phyloP scores from a whole-genome alignment of 306 rosid species.

The Sicyos edulis region DNA sequence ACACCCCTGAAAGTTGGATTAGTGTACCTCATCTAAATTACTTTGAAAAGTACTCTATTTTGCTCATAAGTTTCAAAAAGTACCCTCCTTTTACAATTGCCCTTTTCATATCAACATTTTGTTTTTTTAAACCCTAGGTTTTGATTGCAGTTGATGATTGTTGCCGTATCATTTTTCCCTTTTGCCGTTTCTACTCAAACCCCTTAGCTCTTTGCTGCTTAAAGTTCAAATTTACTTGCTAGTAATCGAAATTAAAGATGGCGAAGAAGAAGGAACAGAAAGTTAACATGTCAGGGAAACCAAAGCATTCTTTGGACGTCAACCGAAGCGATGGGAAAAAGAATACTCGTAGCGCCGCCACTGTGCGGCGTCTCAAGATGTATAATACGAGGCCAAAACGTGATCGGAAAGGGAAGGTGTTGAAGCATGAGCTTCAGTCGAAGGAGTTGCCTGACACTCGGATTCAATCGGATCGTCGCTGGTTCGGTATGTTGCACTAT shows the following conservation, averaged over 20 bases:
- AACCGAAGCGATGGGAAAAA: conserved; percentile 48
- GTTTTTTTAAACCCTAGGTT: too few relatives aligned
- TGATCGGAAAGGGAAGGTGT: conserved; percentile 48
- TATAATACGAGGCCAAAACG: conserved; percentile 68
- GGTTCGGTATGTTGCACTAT: conserved; percentile 51
- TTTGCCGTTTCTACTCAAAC: too few relatives aligned
- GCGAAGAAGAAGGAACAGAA: conserved; percentile 64
- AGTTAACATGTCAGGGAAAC: conserved; percentile 69
- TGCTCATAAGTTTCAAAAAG: too few relatives aligned
- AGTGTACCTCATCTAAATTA: too few relatives aligned
- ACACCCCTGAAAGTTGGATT: too few relatives aligned
- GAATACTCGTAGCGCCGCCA: conserved; percentile 63
- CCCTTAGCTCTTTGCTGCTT: too few relatives aligned
- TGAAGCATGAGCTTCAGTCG: conserved; percentile 53
- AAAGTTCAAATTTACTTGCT: too few relatives aligned
- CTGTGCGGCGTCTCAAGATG: conserved; percentile 89
- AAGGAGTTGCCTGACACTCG: conserved; percentile 68
- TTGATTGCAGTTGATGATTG: too few relatives aligned
- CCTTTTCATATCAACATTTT: too few relatives aligned
- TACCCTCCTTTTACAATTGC: too few relatives aligned
- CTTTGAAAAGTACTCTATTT: too few relatives aligned
- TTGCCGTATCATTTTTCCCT: too few relatives aligned
- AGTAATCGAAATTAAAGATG: conserved; percentile 32
- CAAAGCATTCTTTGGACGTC: conserved; percentile 81
- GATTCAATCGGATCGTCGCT: conserved; percentile 87